Evolutionary conservation across 352 stramenopile genomes (phyloP).

Genomic region (Phytopythium delawarense): DNA sequence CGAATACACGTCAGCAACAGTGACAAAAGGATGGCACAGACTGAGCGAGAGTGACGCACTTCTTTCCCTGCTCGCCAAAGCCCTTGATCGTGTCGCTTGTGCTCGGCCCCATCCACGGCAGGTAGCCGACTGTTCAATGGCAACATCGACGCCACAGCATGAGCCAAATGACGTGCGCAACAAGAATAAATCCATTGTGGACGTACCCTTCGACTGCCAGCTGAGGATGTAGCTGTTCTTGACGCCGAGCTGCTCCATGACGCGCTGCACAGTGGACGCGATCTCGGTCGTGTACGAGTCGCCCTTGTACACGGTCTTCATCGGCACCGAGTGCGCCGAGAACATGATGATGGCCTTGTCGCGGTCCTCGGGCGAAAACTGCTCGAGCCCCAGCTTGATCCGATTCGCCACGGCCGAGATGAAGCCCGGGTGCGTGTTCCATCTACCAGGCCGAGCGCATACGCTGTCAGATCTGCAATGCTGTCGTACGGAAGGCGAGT

Average conservation of each 20-base stretch:
- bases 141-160: not conserved
- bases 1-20: not conserved
- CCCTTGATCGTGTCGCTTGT: constrained; percentile 94
- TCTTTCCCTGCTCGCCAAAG: constrained; percentile 91
- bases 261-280: constrained; percentile 58
- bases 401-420: constrained; percentile 90
- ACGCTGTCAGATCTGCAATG: not conserved
- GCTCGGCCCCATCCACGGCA: constrained; percentile 98
- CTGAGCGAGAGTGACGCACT: constrained; percentile 40
- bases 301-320: constrained; percentile 88
- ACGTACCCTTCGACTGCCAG: constrained; percentile 93
- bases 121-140: constrained; percentile 84
- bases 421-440: constrained; percentile 96
- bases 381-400: constrained; percentile 90
- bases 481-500: not conserved
- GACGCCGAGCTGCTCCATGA: constrained; percentile 65
- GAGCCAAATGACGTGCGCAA: not conserved
- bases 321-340: constrained; percentile 87
- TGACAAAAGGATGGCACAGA: not conserved
- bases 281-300: constrained; percentile 88
- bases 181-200: not conserved
- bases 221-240: constrained; percentile 87
- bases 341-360: constrained; percentile 91
- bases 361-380: constrained; percentile 88
- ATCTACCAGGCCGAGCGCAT: constrained; percentile 51